Conservation (phyloP, 1,284 basidiomycete genomes). For the Irpex lacteus region DNA sequence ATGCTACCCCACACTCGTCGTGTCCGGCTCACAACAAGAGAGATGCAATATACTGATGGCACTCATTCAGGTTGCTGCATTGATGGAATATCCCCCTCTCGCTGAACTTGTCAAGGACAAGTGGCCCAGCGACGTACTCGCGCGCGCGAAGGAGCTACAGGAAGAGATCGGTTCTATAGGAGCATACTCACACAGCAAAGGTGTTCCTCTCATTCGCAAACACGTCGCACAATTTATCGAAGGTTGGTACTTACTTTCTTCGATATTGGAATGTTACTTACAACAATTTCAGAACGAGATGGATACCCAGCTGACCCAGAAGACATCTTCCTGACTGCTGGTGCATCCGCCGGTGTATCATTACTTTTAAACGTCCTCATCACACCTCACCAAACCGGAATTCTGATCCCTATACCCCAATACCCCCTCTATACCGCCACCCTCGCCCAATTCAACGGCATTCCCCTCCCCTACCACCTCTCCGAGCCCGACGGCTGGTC, state of each 20-base stretch:
- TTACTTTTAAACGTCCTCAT: conserved; percentile 86
- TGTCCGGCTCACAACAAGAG: background rate
- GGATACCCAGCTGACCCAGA: conserved; percentile 83
- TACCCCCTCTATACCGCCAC: conserved; percentile 97
- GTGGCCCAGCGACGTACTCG: conserved; percentile 87
- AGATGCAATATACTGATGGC: background rate
- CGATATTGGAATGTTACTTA: background rate
- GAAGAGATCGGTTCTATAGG: conserved; percentile 93
- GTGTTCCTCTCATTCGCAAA: conserved; percentile 85
- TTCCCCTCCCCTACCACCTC: conserved; percentile 88
- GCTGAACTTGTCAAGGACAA: conserved; percentile 73
- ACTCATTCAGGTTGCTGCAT: conserved; percentile 68
- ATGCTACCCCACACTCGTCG: no score
- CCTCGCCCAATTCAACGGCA: conserved; percentile 81
- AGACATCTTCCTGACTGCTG: conserved; percentile 91
- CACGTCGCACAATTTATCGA: conserved; percentile 90
- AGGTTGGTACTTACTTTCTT: conserved; percentile 44
- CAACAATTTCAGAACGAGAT: conserved; percentile 67
- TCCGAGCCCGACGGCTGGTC: conserved; percentile 85
- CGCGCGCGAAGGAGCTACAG: conserved; percentile 77
- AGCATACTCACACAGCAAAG: conserved; percentile 96
- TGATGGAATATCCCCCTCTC: conserved; percentile 91
- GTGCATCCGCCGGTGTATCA: conserved; percentile 91
- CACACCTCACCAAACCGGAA: conserved; percentile 61
- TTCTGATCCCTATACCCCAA: conserved; percentile 97